Conservation (phyloP, 306 rosid genomes). For the Dryas octopetala region DNA sequence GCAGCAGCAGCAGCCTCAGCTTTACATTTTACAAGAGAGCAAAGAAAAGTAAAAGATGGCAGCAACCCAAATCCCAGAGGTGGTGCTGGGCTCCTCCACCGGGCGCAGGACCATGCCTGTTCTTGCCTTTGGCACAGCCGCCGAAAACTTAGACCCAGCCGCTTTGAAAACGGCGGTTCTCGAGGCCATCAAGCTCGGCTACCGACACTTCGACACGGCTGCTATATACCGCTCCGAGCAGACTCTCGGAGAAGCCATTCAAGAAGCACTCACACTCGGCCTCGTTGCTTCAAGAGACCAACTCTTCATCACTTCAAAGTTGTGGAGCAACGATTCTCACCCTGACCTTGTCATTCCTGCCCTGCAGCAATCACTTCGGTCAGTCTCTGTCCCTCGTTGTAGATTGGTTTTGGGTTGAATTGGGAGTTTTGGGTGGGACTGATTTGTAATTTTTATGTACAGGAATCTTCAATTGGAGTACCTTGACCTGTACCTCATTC, state of each 20-base stretch:
- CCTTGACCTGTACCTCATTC: too few species aligned
- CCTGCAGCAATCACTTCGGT: too few species aligned
- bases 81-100: not conserved
- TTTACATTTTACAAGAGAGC: too few species aligned
- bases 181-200: constrained; percentile 31
- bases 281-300: constrained; percentile 21
- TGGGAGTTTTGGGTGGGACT: too few species aligned
- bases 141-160: not conserved
- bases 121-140: constrained; percentile 1
- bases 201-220: constrained; percentile 33
- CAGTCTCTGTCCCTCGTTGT: too few species aligned
- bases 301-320: constrained; percentile 30
- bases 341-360: constrained; percentile 26
- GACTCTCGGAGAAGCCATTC: constrained; percentile 27
- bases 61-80: constrained; percentile 10
- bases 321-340: constrained; percentile 27
- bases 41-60: not conserved
- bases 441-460: too few species aligned
- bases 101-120: not conserved
- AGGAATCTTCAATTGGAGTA: too few species aligned
- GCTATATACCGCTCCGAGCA: constrained; percentile 26
- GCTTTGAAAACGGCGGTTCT: constrained; percentile 9
- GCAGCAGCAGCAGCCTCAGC: too few species aligned
- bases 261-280: constrained; percentile 24
- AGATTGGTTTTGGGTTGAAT: too few species aligned